Percentiles rank a stretch among this genome's conserved stretches.
These are phyloP conservation scores for Tricholoma furcatifolium DNA, from an alignment of 768 basidiomycete species.

Conservation along the genomic window DNA sequence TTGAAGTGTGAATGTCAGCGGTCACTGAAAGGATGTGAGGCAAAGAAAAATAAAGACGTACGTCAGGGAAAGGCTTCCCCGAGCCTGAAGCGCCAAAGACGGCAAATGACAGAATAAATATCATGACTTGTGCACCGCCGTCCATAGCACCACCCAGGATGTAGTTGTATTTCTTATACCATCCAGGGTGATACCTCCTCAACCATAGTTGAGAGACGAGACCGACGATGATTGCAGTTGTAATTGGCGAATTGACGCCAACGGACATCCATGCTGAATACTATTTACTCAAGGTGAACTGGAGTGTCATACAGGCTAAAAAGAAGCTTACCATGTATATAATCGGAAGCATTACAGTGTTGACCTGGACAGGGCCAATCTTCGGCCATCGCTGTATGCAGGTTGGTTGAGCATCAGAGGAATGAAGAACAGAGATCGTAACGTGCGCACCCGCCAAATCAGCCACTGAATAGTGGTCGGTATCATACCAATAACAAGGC, in stretches of 20 bases:
- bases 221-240: conserved; percentile 48
- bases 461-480: conserved; percentile 55
- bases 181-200: conserved; percentile 54
- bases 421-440: background rate
- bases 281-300: conserved; percentile 17
- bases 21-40: background rate
- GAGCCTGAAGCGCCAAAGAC: conserved; percentile 60
- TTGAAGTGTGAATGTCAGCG: conserved; percentile 2
- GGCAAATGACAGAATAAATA: conserved; percentile 62
- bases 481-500: conserved; percentile 51
- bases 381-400: conserved; percentile 47
- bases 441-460: conserved; percentile 43
- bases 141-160: conserved; percentile 66
- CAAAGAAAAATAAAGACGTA: conserved; percentile 18
- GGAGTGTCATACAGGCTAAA: background rate
- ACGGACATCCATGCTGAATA: conserved; percentile 41
- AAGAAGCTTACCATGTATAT: conserved; percentile 45
- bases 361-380: conserved; percentile 50
- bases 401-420: background rate
- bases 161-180: conserved; percentile 70
- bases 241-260: conserved; percentile 55
- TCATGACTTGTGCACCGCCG: conserved; percentile 65
- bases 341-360: conserved; percentile 52
- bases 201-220: conserved; percentile 62
- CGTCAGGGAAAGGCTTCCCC: conserved; percentile 47